phyloP scores from a whole-genome alignment of 1,139 yeast species.

The Candida smagusa region DNA sequence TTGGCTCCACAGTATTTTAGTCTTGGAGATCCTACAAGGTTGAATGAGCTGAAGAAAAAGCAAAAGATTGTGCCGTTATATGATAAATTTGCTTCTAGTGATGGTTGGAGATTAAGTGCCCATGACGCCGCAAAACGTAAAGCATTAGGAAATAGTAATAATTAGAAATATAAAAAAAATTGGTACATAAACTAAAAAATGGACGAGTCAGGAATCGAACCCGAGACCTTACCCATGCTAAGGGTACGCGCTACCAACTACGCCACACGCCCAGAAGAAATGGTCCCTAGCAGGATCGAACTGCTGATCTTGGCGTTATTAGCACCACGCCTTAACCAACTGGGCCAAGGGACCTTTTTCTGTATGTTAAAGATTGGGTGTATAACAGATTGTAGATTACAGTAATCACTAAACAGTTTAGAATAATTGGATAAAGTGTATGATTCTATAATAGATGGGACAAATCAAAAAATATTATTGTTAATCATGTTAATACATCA shows the following conservation, averaged over 20 bases:
- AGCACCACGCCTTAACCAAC: conserved; percentile 92
- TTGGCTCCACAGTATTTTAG: conserved; percentile 86
- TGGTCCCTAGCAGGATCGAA: conserved; percentile 88
- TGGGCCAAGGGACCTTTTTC: conserved; percentile 73
- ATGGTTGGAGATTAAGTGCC: conserved; percentile 41
- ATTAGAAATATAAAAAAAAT: background rate
- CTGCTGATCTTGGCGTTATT: conserved; percentile 83
- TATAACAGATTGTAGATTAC: too few species aligned
- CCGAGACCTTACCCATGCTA: conserved; percentile 89
- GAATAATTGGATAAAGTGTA: too few species aligned
- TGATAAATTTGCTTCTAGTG: conserved; percentile 52
- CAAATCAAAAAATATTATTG: too few species aligned
- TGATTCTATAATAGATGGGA: too few species aligned
- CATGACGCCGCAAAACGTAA: conserved; percentile 32
- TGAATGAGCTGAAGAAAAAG: conserved; percentile 35
- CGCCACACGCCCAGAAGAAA: conserved; percentile 74
- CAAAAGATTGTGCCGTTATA: conserved; percentile 49
- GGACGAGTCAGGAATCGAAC: conserved; percentile 92
- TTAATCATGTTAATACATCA: too few species aligned
- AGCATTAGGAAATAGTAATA: conserved; percentile 22
- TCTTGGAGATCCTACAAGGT: conserved; percentile 43
- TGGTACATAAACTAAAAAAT: conserved; percentile 20
- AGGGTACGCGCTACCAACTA: conserved; percentile 91
- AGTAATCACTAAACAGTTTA: too few species aligned
- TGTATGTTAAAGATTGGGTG: too few species aligned